phyloP scores from a whole-genome alignment of 306 rosid species.

The Cucurbita ficifolia region DNA sequence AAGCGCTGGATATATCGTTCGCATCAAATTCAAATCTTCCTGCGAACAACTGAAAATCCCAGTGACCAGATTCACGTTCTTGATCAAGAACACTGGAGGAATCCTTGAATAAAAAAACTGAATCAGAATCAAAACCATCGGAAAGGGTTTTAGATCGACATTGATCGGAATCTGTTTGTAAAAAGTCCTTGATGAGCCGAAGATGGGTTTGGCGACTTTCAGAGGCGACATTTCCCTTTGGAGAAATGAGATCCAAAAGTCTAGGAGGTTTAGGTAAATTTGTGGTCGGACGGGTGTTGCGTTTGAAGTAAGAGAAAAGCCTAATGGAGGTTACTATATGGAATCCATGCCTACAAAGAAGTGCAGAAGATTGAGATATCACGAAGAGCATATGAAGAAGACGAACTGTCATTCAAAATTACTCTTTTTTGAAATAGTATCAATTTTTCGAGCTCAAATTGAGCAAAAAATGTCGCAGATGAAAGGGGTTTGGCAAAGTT shows the following conservation, averaged over 20 bases:
- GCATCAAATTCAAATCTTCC: constrained; percentile 27
- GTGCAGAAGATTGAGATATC: background rate
- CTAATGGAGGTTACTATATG: background rate
- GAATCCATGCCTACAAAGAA: background rate
- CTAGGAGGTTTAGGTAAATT: constrained; percentile 22
- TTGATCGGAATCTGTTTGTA: constrained; percentile 16
- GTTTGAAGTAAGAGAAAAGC: constrained; percentile 19
- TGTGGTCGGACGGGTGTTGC: background rate
- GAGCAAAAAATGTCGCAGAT: too few relatives aligned
- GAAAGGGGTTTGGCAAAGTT: too few relatives aligned
- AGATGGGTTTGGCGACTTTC: constrained; percentile 34
- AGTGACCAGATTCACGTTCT: constrained; percentile 11
- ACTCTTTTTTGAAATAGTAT: too few relatives aligned
- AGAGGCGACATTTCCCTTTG: constrained; percentile 12
- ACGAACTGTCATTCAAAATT: constrained; percentile 3
- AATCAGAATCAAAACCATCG: background rate
- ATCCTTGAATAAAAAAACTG: background rate
- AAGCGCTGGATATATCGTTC: constrained; percentile 31
- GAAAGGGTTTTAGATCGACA: background rate
- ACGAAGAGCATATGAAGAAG: background rate
- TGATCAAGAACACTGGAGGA: constrained; percentile 7
- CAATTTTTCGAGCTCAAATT: too few relatives aligned
- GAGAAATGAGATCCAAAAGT: constrained; percentile 38
- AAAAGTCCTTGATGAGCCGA: constrained; percentile 39
- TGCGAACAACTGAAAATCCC: constrained; percentile 2